Percentiles rank a stretch among this genome's conserved stretches.
These are phyloP conservation scores for Aspergillus arachidicola DNA, from an alignment of 2,329 filamentous ascomycete genomes.

Conservation along the genomic window DNA sequence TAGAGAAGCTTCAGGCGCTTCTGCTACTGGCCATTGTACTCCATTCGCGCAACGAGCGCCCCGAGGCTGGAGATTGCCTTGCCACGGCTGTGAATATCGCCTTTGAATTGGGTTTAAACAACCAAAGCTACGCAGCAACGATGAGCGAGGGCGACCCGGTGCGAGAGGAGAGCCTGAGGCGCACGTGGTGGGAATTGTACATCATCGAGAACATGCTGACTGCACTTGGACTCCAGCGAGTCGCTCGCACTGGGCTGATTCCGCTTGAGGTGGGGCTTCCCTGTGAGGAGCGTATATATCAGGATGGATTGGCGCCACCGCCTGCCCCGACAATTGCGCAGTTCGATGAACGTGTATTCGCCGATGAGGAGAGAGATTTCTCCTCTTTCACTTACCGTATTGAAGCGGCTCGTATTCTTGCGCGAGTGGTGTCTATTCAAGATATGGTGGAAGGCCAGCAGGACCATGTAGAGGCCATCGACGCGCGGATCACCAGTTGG, in stretches of 20 bases:
- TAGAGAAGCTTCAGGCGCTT: constrained; percentile 75
- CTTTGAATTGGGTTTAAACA: constrained; percentile 75
- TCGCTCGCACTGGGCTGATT: constrained; percentile 70
- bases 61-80: constrained; percentile 69
- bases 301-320: constrained; percentile 57
- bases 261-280: constrained; percentile 71
- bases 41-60: constrained; percentile 73
- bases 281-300: constrained; percentile 74
- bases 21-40: constrained; percentile 75
- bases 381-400: constrained; percentile 86
- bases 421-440: constrained; percentile 64
- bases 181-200: constrained; percentile 89
- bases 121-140: constrained; percentile 64
- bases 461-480: constrained; percentile 62
- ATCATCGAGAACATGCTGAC: constrained; percentile 84
- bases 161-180: constrained; percentile 78
- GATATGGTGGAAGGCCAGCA: constrained; percentile 44
- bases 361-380: constrained; percentile 66
- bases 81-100: constrained; percentile 70
- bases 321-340: constrained; percentile 67
- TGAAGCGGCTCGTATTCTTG: constrained; percentile 76
- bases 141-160: constrained; percentile 67
- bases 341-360: constrained; percentile 77
- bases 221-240: constrained; percentile 58
- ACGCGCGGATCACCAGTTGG: constrained; percentile 70